Conservation (phyloP, 108 stramenopile species). For the Fistulifera pelliculosa region DNA sequence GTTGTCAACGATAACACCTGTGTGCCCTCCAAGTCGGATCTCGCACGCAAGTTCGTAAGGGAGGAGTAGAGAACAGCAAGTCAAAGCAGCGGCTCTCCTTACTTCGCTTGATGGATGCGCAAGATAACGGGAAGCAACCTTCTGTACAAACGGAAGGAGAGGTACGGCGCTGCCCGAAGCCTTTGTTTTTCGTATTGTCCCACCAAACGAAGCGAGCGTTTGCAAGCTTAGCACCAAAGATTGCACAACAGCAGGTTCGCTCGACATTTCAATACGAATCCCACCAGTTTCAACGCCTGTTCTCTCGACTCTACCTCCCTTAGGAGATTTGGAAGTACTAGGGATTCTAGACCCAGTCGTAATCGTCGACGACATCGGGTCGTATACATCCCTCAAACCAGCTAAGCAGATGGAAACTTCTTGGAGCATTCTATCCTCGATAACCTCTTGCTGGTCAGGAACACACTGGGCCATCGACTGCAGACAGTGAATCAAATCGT, state of each 20-base stretch:
- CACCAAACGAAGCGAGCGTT: constrained; percentile 82
- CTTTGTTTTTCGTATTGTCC: constrained; percentile 41
- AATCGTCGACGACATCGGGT: constrained; percentile 21
- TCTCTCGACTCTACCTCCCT: background rate
- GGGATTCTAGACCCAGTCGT: background rate
- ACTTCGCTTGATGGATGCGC: constrained; percentile 67
- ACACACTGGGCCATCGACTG: constrained; percentile 66
- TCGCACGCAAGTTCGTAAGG: constrained; percentile 31
- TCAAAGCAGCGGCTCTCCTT: constrained; percentile 69
- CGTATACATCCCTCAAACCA: constrained; percentile 42
- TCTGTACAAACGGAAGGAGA: constrained; percentile 78
- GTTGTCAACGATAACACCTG: constrained; percentile 71
- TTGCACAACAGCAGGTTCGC: constrained; percentile 35
- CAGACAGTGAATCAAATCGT: constrained; percentile 81
- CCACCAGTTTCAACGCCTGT: constrained; percentile 1
- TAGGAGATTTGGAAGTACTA: background rate
- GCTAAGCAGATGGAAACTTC: constrained; percentile 77
- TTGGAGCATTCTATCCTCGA: constrained; percentile 82
- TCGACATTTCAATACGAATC: constrained; percentile 42
- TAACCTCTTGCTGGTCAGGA: constrained; percentile 49
- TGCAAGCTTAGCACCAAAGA: constrained; percentile 71
- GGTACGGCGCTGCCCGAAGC: constrained; percentile 48
- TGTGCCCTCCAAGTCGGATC: constrained; percentile 38
- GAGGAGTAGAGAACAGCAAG: constrained; percentile 75
- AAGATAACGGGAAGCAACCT: constrained; percentile 70